Evolutionary conservation across 2,329 filamentous ascomycete genomes (phyloP), one percentile per base, ranked within the genome.

Genomic region (Colletotrichum sublineola): DNA sequence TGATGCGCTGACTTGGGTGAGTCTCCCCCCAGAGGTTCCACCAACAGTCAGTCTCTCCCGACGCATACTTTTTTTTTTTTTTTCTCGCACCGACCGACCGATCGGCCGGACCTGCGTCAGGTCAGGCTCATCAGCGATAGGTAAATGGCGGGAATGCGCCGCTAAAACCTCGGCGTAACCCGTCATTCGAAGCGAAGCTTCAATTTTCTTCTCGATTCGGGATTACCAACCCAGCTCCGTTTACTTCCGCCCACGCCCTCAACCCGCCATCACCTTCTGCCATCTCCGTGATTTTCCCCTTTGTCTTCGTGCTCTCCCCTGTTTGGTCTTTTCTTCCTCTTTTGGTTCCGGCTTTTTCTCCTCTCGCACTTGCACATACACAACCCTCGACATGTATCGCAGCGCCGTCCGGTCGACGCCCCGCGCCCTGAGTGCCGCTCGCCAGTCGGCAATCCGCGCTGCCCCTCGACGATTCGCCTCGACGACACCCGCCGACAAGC

Each of bases 401-500:
- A 80, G 85, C 76, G 84, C 86, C 63, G 76, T 87, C 76, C 83
- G 87, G 76, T 82, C 86, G 63, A 81, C 86, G 75, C 83, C 86
- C 66, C 82, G 86, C 75, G 82, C 84, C 71, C 77, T 84, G 75
- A 81, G 82, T 76, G 79, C 81, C 71, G 76, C 85, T 71, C 83
- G 86, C 77, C 79, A 82, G 60, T 79, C 81, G 18, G 76, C 78
- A n/a, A 67, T 83, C 75, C 79, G 81, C 66, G 78, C 82, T 57
- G 81, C 80, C 46, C 81, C 84, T 58, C 83, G 87, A 74, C 85
- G 88, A 75, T 86, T 89, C 74, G 83, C 86, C 74, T 89, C 87
- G 68, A 89, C 89, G 67, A 79, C 83, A 8, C 81, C 92, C 4
- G 86, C 90, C 75, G 85, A 89, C 79, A 93, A 91, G 84, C 90